Percentiles rank a stretch among this genome's conserved stretches.
These are phyloP conservation scores for Colletotrichum sp. DNA, from an alignment of 2,329 filamentous ascomycete species.

Conservation along the genomic window DNA sequence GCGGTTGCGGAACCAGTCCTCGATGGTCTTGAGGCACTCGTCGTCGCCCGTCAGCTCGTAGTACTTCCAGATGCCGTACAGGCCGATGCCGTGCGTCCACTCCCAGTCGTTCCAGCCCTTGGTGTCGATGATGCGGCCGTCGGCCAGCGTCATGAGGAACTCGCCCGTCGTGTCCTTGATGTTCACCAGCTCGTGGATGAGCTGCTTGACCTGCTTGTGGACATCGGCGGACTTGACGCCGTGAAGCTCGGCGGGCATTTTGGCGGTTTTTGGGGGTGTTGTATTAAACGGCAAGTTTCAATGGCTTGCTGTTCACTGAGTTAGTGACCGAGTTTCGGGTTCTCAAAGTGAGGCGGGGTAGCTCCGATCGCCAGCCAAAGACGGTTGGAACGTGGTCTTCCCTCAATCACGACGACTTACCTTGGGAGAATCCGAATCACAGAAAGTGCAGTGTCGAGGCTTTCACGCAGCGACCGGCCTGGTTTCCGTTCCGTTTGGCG, in stretches of 20 bases:
- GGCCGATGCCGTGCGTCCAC: conserved; percentile 81
- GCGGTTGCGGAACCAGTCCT: conserved; percentile 74
- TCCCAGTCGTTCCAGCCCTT: conserved; percentile 88
- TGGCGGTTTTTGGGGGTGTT: neutral
- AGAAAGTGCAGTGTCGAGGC: neutral
- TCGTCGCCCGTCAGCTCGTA: conserved; percentile 72
- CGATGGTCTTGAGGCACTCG: conserved; percentile 67
- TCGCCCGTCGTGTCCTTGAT: conserved; percentile 78
- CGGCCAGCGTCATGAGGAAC: conserved; percentile 73
- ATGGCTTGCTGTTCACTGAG: neutral
- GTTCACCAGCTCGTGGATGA: conserved; percentile 78
- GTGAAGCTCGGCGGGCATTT: conserved; percentile 47
- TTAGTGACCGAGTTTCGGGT: neutral
- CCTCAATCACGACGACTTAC: neutral
- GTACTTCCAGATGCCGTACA: conserved; percentile 85
- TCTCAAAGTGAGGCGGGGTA: neutral
- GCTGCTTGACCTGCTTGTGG: conserved; percentile 63
- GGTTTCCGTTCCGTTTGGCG: neutral
- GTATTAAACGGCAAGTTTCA: neutral
- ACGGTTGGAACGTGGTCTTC: neutral
- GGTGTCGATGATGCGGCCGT: conserved; percentile 81
- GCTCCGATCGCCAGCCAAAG: neutral
- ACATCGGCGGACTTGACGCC: conserved; percentile 53
- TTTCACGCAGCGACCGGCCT: neutral
- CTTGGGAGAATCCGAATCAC: neutral